Conservation (phyloP, 441 rosid species). For the Arabidopsis lyrata region DNA sequence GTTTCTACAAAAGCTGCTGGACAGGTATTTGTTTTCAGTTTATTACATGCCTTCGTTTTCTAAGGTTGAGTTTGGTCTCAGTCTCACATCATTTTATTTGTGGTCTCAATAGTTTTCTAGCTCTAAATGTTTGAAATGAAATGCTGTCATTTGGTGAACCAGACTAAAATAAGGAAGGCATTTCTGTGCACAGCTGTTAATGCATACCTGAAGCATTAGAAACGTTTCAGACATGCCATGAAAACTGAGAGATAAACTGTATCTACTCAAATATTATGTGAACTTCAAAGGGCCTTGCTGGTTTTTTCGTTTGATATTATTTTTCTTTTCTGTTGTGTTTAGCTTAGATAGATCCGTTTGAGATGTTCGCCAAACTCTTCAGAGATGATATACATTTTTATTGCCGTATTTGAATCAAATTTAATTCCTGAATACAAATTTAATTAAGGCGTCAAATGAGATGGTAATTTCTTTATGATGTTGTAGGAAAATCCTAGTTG, state of each 20-base stretch:
- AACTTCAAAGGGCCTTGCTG: constrained; percentile 13
- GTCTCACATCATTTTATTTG: neutral
- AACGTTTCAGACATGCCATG: neutral
- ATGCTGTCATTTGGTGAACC: constrained; percentile 4
- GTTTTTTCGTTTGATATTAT: neutral
- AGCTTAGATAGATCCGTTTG: neutral
- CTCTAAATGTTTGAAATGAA: neutral
- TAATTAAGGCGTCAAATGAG: neutral
- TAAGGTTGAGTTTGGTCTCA: neutral
- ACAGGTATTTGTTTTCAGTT: constrained; percentile 61
- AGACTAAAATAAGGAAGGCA: neutral
- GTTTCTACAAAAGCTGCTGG: constrained; percentile 86
- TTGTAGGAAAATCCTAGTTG: neutral
- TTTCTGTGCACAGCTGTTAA: constrained; percentile 13
- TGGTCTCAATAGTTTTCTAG: neutral
- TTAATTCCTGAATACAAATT: neutral
- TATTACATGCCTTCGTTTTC: constrained; percentile 13
- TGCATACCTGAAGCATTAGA: neutral
- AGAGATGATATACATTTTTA: neutral
- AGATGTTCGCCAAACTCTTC: constrained; percentile 10
- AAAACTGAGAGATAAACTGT: neutral
- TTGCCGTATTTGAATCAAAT: neutral
- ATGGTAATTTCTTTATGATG: neutral
- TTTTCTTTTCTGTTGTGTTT: constrained; percentile 6
- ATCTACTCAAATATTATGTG: constrained; percentile 2